phyloP scores from a whole-genome alignment of 345 rosid species.

The Garcia nutans region DNA sequence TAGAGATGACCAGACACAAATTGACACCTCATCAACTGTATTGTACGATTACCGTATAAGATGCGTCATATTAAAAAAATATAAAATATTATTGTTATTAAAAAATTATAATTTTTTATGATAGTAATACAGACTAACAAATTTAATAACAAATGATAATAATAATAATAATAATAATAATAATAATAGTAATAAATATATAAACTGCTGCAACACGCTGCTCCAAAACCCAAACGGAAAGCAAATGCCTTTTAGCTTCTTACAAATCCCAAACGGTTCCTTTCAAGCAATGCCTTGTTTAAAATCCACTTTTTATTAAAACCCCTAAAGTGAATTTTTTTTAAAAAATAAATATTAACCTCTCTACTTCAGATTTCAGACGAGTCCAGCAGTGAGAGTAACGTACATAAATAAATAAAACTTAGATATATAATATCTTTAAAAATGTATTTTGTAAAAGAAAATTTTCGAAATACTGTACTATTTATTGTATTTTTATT shows the following conservation, averaged over 20 bases:
- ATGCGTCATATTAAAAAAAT: too few relatives aligned
- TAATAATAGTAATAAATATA: constrained; percentile 17
- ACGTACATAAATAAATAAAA: too few relatives aligned
- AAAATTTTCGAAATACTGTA: too few relatives aligned
- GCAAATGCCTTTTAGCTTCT: background rate
- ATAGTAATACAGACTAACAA: background rate
- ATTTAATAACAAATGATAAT: background rate
- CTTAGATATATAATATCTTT: too few relatives aligned
- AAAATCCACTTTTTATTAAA: background rate
- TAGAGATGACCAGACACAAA: constrained; percentile 7
- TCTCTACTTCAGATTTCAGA: too few relatives aligned
- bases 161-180: constrained; percentile 14
- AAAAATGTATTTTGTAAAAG: too few relatives aligned
- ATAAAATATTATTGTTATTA: too few relatives aligned
- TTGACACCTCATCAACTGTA: constrained; percentile 26
- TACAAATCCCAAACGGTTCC: constrained; percentile 37
- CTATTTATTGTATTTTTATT: too few relatives aligned
- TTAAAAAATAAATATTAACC: too few relatives aligned
- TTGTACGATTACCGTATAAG: constrained; percentile 28
- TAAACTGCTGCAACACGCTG: constrained; percentile 11
- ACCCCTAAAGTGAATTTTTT: too few relatives aligned
- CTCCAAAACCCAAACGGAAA: background rate
- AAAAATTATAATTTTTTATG: too few relatives aligned
- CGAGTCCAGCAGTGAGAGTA: too few relatives aligned
- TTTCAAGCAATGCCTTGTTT: constrained; percentile 52